Evolutionary conservation across 2,329 filamentous ascomycete species (phyloP).

Genomic region (Herpotrichia juniperi): DNA sequence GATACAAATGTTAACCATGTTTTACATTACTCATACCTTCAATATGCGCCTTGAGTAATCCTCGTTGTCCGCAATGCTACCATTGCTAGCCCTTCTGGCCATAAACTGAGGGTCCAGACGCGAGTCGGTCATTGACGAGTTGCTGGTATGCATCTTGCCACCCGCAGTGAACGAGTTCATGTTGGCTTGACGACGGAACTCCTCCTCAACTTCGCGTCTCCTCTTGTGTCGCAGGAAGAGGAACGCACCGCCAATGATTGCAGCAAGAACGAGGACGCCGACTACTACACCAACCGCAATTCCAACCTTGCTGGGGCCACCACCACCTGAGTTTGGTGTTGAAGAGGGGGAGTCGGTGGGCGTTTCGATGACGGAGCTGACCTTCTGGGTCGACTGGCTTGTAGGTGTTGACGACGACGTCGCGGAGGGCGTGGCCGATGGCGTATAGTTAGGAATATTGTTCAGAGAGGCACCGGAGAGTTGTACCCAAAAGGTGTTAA

Average conservation of each 20-base stretch:
- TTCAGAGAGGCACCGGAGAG: slow-evolving; percentile 56
- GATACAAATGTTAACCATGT: not conserved
- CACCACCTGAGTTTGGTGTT: slow-evolving; percentile 53
- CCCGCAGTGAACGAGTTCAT: slow-evolving; percentile 74
- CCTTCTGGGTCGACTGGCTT: slow-evolving; percentile 27
- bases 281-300: slow-evolving; percentile 90
- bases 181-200: slow-evolving; percentile 80
- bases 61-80: slow-evolving; percentile 95
- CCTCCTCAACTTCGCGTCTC: slow-evolving; percentile 79
- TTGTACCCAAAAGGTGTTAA: slow-evolving; percentile 57
- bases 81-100: slow-evolving; percentile 85
- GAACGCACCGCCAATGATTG: slow-evolving; percentile 70
- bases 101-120: slow-evolving; percentile 84
- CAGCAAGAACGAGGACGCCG: slow-evolving; percentile 73
- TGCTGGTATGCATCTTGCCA: slow-evolving; percentile 66
- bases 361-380: slow-evolving; percentile 42
- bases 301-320: slow-evolving; percentile 72
- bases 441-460: slow-evolving; percentile 41
- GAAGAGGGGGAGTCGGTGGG: slow-evolving; percentile 45
- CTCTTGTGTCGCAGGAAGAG: slow-evolving; percentile 78
- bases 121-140: slow-evolving; percentile 76
- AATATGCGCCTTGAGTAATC: slow-evolving; percentile 96
- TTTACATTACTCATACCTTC: slow-evolving; percentile 66
- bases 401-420: slow-evolving; percentile 18
- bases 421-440: slow-evolving; percentile 31